Conservation (phyloP, 2,329 filamentous ascomycete species). For the Ramularia endophylla region DNA sequence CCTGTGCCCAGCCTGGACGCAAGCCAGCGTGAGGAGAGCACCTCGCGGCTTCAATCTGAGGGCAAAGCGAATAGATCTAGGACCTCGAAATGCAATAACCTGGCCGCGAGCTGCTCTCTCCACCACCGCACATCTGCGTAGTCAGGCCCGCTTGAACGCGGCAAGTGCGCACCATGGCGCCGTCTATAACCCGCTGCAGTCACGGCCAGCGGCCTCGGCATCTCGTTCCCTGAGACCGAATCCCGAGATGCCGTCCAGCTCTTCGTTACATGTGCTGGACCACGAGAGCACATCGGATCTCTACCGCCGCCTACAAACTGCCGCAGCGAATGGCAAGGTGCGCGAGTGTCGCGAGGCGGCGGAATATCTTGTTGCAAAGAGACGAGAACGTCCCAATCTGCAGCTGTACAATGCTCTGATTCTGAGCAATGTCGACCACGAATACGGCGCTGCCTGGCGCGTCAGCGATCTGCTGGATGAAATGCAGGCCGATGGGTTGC, state of each 20-base stretch:
- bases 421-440: constrained; percentile 59
- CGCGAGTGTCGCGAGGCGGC: constrained; percentile 43
- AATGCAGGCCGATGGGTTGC: constrained; percentile 58
- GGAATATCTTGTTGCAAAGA: constrained; percentile 52
- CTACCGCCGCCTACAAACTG: constrained; percentile 45
- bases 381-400: constrained; percentile 50
- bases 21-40: neutral
- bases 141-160: constrained; percentile 2
- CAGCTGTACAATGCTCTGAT: constrained; percentile 70
- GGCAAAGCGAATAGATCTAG: constrained; percentile 2
- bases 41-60: constrained; percentile 19
- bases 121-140: constrained; percentile 2
- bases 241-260: no score
- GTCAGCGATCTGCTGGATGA: constrained; percentile 63
- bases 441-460: constrained; percentile 59
- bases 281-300: constrained; percentile 30
- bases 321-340: constrained; percentile 35
- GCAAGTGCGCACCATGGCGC: constrained; percentile 6
- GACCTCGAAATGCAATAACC: neutral
- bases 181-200: neutral
- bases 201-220: neutral
- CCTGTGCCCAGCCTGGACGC: constrained; percentile 49
- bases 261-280: constrained; percentile 3
- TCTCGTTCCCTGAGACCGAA: neutral
- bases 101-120: constrained; percentile 1